Percentiles rank a stretch among this genome's conserved stretches.
phyloP scores from a whole-genome alignment of 2,329 filamentous ascomycete species.

The Fusarium proliferatum region DNA sequence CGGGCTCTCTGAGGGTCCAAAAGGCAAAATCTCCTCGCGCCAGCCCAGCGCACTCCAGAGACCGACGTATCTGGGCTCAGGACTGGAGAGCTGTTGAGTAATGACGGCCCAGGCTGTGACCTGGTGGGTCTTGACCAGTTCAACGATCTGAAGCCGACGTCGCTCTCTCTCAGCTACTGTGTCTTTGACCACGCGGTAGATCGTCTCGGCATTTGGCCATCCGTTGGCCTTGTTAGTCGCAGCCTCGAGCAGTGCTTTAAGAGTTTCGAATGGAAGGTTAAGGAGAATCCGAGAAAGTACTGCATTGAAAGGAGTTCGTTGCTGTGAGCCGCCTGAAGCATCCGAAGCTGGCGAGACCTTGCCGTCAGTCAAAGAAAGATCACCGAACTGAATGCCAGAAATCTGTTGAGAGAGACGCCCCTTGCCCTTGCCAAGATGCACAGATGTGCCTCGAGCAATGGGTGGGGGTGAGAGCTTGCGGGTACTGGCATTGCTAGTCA shows the following conservation, averaged over 20 bases:
- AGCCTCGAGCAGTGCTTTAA: slow-evolving; percentile 74
- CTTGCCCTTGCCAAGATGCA: slow-evolving; percentile 50
- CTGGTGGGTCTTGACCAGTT: slow-evolving; percentile 53
- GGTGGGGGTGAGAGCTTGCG: slow-evolving; percentile 33
- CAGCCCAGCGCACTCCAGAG: slow-evolving; percentile 62
- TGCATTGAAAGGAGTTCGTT: slow-evolving; percentile 53
- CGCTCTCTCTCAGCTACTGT: slow-evolving; percentile 69
- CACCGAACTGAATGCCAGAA: slow-evolving; percentile 77
- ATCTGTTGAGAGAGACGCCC: slow-evolving; percentile 63
- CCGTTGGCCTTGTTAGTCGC: slow-evolving; percentile 60
- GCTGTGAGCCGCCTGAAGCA: slow-evolving; percentile 43
- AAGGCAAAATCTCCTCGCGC: slow-evolving; percentile 57
- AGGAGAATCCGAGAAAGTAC: slow-evolving; percentile 74
- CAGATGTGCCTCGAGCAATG: slow-evolving; percentile 53
- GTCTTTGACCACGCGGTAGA: slow-evolving; percentile 60
- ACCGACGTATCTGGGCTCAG: slow-evolving; percentile 54
- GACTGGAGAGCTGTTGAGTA: slow-evolving; percentile 51
- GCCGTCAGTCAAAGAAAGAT: slow-evolving; percentile 59
- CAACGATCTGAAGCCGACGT: slow-evolving; percentile 60
- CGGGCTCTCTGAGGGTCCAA: slow-evolving; percentile 55
- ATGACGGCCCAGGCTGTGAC: slow-evolving; percentile 52
- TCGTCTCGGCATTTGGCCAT: slow-evolving; percentile 60
- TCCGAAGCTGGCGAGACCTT: slow-evolving; percentile 46
- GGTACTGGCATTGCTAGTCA: slow-evolving; percentile 13
- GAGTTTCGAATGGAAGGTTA: slow-evolving; percentile 74